Base-by-base conservation (phyloP, 257 asterid genomes). In the Jacaranda copaia region DNA sequence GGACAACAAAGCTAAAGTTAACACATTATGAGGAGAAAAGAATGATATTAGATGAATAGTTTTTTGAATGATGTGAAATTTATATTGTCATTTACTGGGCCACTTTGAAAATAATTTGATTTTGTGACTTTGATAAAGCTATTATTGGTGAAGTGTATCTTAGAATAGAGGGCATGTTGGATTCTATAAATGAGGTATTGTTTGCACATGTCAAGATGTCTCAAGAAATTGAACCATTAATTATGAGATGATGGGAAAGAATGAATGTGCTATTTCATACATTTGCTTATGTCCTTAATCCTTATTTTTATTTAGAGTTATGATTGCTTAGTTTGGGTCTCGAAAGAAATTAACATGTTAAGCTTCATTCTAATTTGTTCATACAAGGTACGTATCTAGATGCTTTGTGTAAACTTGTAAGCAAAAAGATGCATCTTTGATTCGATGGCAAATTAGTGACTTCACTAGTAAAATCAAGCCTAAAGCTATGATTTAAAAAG, bases 41-140 rank as follows among this genome's bases (percentile, higher is more conserved):
- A 14, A 18, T 60, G 20, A 48, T 61, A 20, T 39, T 74, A 55
- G 71, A 74, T 18, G 70, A 73, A 6, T 36, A 43, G 5, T 59
- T 73, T 73, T 19, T 60, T 60, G 77, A 60, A 35, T 8, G 71
- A 74, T 52, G 7, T 74, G 19, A 53, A 74, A 38, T 32, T 14
- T 25, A 39, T 62, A 18, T 14, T 60, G 19, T 13, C 56, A 32
- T 62, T 74, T 40, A 32, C 52, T 3, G 59, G 19, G 18, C 78
- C 71, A 5, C 61, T 74, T 74, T 65, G 20, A 35, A 14, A 14
- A 52, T 74, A 52, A 46, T 74, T 32, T 71, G 42, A 14, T 74
- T 13, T 61, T 74, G 70, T 62, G 49, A 74, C 45, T 74, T 63
- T 15, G 51, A 74, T 35, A 15, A 32, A 46, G 71, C 78, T 25